phyloP scores from a whole-genome alignment of 805 yeast genomes.

The Sugiyamaella floridensis region DNA sequence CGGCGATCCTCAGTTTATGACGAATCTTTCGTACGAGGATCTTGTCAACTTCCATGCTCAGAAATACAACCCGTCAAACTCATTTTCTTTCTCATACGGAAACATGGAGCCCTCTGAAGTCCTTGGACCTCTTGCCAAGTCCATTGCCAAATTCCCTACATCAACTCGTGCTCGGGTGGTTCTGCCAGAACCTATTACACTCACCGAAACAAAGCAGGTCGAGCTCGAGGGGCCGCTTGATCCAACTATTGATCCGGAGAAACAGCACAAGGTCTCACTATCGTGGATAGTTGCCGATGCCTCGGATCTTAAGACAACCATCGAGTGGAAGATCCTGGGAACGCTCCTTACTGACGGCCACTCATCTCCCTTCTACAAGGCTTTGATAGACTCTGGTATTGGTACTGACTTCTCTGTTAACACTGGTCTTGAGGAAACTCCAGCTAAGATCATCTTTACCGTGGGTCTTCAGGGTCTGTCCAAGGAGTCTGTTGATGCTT shows the following conservation, averaged over 20 bases:
- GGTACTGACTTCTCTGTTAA: constrained; percentile 86
- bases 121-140: constrained; percentile 41
- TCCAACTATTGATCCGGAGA: constrained; percentile 56
- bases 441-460: constrained; percentile 70
- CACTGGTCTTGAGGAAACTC: constrained; percentile 77
- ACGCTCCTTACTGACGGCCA: constrained; percentile 82
- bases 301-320: constrained; percentile 56
- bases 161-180: constrained; percentile 4
- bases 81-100: constrained; percentile 84
- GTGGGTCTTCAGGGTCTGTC: constrained; percentile 77
- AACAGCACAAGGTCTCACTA: constrained; percentile 71
- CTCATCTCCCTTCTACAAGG: constrained; percentile 80
- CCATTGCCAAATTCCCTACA: constrained; percentile 8
- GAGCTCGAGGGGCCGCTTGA: constrained; percentile 70
- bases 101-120: constrained; percentile 58
- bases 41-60: constrained; percentile 65
- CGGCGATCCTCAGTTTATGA: constrained; percentile 82
- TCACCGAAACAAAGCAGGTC: constrained; percentile 33
- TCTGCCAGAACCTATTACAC: constrained; percentile 39
- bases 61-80: constrained; percentile 86
- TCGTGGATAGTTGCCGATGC: constrained; percentile 87
- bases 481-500: constrained; percentile 36
- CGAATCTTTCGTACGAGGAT: constrained; percentile 66
- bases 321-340: constrained; percentile 63
- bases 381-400: constrained; percentile 74